These are phyloP conservation scores for Brassica balearica DNA, from an alignment of 441 rosid genomes.

Conservation along the genomic window DNA sequence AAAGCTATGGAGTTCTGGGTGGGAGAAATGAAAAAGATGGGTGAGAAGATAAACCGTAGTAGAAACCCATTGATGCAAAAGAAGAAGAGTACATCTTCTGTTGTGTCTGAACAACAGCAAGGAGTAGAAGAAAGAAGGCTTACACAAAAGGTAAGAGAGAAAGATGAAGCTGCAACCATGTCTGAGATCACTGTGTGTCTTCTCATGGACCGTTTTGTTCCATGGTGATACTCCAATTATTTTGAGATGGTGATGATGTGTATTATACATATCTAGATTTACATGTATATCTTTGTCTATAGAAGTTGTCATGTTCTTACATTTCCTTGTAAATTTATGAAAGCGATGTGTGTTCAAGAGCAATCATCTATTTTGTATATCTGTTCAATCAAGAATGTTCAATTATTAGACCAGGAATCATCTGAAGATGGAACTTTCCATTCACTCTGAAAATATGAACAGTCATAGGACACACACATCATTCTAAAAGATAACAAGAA, in stretches of 20 bases:
- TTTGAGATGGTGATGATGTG: constrained; percentile 9
- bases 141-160: constrained; percentile 37
- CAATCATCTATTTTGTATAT: not conserved
- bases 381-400: not conserved
- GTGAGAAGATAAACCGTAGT: constrained; percentile 52
- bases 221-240: constrained; percentile 49
- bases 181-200: constrained; percentile 70
- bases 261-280: not conserved
- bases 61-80: constrained; percentile 34
- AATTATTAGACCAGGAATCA: not conserved
- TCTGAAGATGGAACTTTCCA: constrained; percentile 5
- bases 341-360: not conserved
- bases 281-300: constrained; percentile 16
- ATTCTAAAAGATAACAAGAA: not conserved
- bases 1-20: constrained; percentile 65
- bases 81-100: constrained; percentile 23
- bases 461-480: constrained; percentile 2
- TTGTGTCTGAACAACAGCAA: constrained; percentile 40
- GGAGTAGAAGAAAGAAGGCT: constrained; percentile 38
- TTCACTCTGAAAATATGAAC: not conserved
- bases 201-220: constrained; percentile 88
- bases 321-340: constrained; percentile 21
- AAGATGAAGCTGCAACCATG: constrained; percentile 51
- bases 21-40: constrained; percentile 66
- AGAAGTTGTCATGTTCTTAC: not conserved